Conservation (phyloP, 2,329 filamentous ascomycete genomes). For the Cryphonectria nitschkei region DNA sequence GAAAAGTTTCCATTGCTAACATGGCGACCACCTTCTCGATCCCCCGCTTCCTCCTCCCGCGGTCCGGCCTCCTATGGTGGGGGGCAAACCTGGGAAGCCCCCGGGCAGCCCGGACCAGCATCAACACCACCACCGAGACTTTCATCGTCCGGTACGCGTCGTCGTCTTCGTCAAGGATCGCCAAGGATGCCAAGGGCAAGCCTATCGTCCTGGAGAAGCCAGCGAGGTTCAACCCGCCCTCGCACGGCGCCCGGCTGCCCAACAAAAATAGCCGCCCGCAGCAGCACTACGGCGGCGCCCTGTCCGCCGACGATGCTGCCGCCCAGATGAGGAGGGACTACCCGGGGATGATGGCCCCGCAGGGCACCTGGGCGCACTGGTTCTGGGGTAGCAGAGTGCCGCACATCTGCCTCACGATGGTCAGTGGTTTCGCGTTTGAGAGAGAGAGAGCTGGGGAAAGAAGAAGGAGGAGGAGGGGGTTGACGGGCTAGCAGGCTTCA, state of each 20-base stretch:
- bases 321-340: constrained; percentile 74
- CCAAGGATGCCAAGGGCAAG: constrained; percentile 46
- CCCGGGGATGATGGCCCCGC: constrained; percentile 85
- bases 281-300: constrained; percentile 75
- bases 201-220: constrained; percentile 82
- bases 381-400: constrained; percentile 78
- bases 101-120: constrained; percentile 29
- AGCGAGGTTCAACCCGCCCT: constrained; percentile 87
- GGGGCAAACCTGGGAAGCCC: constrained; percentile 33
- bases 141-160: constrained; percentile 38
- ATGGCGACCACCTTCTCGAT: constrained; percentile 58
- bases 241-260: constrained; percentile 74
- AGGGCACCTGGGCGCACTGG: constrained; percentile 81
- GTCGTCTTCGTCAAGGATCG: constrained; percentile 35
- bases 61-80: constrained; percentile 61
- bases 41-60: constrained; percentile 70
- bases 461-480: background rate
- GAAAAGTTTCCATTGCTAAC: background rate
- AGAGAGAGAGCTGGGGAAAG: background rate
- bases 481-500: background rate
- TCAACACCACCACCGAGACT: constrained; percentile 36
- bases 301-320: constrained; percentile 67
- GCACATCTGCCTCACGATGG: constrained; percentile 83
- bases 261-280: constrained; percentile 52
- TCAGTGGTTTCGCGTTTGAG: constrained; percentile 40